Base-by-base conservation (phyloP, 768 basidiomycete species). In the Hygrocybe coccinea region DNA sequence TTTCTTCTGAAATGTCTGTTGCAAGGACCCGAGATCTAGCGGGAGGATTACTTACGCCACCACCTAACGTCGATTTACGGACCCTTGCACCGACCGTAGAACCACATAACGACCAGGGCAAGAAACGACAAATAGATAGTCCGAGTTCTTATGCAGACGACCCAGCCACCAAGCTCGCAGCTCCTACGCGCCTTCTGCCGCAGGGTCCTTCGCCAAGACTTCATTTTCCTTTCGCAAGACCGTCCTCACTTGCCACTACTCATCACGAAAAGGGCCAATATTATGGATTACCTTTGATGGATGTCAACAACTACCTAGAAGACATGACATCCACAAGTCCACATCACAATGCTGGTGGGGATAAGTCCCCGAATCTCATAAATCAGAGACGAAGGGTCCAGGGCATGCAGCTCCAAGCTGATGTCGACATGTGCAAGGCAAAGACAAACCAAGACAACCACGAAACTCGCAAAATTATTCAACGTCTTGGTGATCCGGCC, bases 191-290 rank as follows among this genome's bases (percentile, higher is more conserved):
- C 62, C 2, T 56, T 55, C 29, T 52, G 8, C 43, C 17, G 8
- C n/a, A 9, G n/a, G 24, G n/a, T 19, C 17, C 10, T 17, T 2
- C 24, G 17, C 43, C 17, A 17, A n/a, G 39, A 15, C 19, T 11
- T 15, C 14, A 44, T 17, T 9, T 44, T 24, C 17, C 17, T 24
- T n/a, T 9, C 8, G n/a, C 17, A n/a, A n/a, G n/a, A 44, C 43
- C 8, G 17, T 24, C n/a, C 8, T 17, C 56, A 65, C 43, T 59
- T 65, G 37, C 59, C 55, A 21, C 57, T 52, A 46, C 10, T n/a
- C 29, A 51, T n/a, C 29, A 51, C 22, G n/a, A 21, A 17, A 34
- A n/a, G 12, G 29, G 37, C 22, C 43, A 17, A 17, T n/a, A 17
- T n/a, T 17, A 29, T 8, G 29, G 29, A 8, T 4, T 29, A n/a